Evolutionary conservation across 2,329 filamentous ascomycete genomes (phyloP).

Genomic region (Nemania serpens): DNA sequence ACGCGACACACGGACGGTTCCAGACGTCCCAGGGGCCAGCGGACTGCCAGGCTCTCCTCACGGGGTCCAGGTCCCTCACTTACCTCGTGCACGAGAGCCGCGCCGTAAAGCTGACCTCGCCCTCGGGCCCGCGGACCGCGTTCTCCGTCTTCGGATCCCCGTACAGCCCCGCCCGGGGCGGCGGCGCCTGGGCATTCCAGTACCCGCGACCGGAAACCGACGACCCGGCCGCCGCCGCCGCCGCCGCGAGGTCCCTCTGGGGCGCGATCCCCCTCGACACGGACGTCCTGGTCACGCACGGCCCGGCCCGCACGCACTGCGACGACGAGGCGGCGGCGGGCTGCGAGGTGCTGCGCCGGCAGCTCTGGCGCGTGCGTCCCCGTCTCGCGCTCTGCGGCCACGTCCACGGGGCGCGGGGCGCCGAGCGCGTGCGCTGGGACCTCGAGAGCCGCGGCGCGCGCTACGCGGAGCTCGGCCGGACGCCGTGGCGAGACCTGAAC

Average conservation of each 20-base stretch:
- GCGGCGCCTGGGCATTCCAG: conserved; percentile 67
- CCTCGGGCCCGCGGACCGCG: conserved; percentile 59
- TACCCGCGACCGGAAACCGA: conserved; percentile 49
- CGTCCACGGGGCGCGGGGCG: conserved; percentile 70
- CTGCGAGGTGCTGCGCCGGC: conserved; percentile 62
- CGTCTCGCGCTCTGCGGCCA: conserved; percentile 72
- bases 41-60: conserved; percentile 60
- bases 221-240: conserved; percentile 19
- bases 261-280: conserved; percentile 61
- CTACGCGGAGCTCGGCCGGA: conserved; percentile 49
- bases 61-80: conserved; percentile 52
- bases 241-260: conserved; percentile 54
- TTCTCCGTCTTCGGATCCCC: conserved; percentile 76
- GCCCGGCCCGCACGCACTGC: conserved; percentile 64
- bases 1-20: conserved; percentile 61
- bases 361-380: conserved; percentile 66
- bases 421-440: conserved; percentile 66
- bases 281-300: conserved; percentile 74
- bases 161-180: conserved; percentile 57
- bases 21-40: conserved; percentile 56
- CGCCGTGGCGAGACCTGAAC: conserved; percentile 65
- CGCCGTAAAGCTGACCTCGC: conserved; percentile 58
- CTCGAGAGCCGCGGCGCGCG: conserved; percentile 45
- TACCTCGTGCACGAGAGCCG: conserved; percentile 66
- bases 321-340: conserved; percentile 60